Percentiles rank a stretch among this genome's conserved stretches.
Conservation (phyloP, 495 filamentous ascomycete genomes). For the Hypoxylon rickii region DNA sequence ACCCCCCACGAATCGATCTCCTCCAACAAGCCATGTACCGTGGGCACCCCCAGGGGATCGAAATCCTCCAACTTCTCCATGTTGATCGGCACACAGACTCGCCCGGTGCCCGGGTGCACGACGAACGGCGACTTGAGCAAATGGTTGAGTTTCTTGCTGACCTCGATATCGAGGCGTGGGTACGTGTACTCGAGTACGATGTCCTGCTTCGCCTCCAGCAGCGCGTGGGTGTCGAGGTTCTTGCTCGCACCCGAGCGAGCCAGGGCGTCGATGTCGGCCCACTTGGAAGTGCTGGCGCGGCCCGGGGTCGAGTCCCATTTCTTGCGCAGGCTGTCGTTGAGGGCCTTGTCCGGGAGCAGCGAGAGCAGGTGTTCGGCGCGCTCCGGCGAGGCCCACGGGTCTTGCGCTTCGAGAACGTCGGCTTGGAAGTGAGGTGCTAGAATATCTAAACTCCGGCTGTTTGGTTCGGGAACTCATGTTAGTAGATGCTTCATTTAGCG, state of each 20-base stretch:
- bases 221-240: slow-evolving; percentile 62
- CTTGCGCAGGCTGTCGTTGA: slow-evolving; percentile 76
- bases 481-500: slow-evolving; percentile 2
- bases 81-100: slow-evolving; percentile 95
- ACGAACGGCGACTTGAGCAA: slow-evolving; percentile 96
- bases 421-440: slow-evolving; percentile 68
- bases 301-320: slow-evolving; percentile 88
- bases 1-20: slow-evolving; percentile 84
- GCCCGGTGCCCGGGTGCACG: slow-evolving; percentile 90
- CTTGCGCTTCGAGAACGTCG: slow-evolving; percentile 80
- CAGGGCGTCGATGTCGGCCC: slow-evolving; percentile 87
- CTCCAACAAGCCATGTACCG: slow-evolving; percentile 73
- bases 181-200: slow-evolving; percentile 97
- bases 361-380: slow-evolving; percentile 74
- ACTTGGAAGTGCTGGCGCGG: slow-evolving; percentile 76
- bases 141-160: slow-evolving; percentile 97
- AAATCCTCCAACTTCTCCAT: slow-evolving; percentile 70
- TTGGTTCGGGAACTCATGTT: background rate
- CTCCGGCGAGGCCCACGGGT: slow-evolving; percentile 74
- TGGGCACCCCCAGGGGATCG: slow-evolving; percentile 85
- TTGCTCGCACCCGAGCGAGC: slow-evolving; percentile 74
- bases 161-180: slow-evolving; percentile 93
- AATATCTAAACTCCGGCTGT: slow-evolving; percentile 79
- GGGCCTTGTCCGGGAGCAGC: slow-evolving; percentile 73
- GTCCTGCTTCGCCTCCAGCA: slow-evolving; percentile 91